Base-by-base conservation (phyloP, 352 stramenopile species). In the Pythium myriotylum region DNA sequence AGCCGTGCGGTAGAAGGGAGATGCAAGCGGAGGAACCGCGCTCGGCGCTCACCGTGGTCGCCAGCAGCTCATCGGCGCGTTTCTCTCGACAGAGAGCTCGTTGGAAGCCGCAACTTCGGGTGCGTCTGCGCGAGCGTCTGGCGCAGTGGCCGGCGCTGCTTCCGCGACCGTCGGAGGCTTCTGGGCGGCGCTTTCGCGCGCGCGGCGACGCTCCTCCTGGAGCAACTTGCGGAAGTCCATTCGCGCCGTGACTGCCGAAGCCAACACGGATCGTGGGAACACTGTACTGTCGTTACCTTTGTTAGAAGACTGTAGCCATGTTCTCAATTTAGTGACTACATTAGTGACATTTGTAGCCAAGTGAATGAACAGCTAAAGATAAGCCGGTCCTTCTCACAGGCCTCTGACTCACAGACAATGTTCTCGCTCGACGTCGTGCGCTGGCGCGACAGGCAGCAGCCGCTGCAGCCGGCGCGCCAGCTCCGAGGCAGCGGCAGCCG, bases 201-300 rank as follows among this genome's bases (percentile, higher is more conserved):
- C 70, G 45, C 77, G 76, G 35, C 66, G 65, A 19, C 77, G 77
- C 62, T 86, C 79, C 22, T 86, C 77, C 20, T 65, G 73, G 22
- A 89, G 58, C 57, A 89, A 47, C 48, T 72, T 63, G 5, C 71
- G 62, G 33, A 89, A 86, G 61, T 89, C 71, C 75, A 89, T 88
- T 4, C 39, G 3, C 1, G 33, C 19, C 16, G 29, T 35, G 29
- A 10, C 29, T 35, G 29, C 10, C 29, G 29, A 35, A 35, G 10
- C 29, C 29, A 35, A 10, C 29, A 10, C 29, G 10, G 29, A 35
- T 35, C 10, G 29, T n/a, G n/a, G n/a, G n/a, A n/a, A n/a, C n/a
- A 35, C 20, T 23, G 26, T 40, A 62, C 54, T 33, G 43, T 41
- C 12, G 1, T 42, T 27, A 16, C 6, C 14, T 24, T 27, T 49